Conservation (phyloP, 129 eudicot species). For the Logfia minima region DNA sequence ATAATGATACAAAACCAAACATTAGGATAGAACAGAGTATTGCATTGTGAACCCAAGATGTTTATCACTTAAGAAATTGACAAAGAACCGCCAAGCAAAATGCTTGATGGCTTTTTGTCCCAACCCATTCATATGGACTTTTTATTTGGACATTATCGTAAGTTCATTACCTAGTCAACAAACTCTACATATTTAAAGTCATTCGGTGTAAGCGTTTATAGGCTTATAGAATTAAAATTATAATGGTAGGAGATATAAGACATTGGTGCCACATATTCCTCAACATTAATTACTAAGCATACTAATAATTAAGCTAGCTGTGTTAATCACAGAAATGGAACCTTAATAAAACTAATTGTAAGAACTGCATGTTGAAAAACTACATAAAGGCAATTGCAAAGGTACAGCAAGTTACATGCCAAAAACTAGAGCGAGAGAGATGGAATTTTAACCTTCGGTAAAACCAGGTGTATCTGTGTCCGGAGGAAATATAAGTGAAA, state of each 20-base stretch:
- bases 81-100: not conserved
- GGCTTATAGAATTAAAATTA: not conserved
- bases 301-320: not conserved
- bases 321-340: not conserved
- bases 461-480: constrained; percentile 97
- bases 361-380: not conserved
- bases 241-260: not conserved
- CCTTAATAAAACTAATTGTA: not conserved
- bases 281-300: not conserved
- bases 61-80: not conserved
- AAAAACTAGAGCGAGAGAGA: not conserved
- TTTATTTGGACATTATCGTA: not conserved
- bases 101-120: not conserved
- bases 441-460: constrained; percentile 51
- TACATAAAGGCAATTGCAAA: not conserved
- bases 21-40: not conserved
- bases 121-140: not conserved
- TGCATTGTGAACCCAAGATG: constrained; percentile 1
- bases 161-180: not conserved
- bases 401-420: not conserved
- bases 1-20: not conserved
- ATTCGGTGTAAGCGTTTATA: not conserved
- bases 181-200: not conserved
- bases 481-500: constrained; percentile 87
- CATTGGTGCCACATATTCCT: not conserved